Percentiles rank a stretch among this genome's conserved stretches.
Conservation (phyloP, 768 basidiomycete genomes). For the Harrya chromipes region DNA sequence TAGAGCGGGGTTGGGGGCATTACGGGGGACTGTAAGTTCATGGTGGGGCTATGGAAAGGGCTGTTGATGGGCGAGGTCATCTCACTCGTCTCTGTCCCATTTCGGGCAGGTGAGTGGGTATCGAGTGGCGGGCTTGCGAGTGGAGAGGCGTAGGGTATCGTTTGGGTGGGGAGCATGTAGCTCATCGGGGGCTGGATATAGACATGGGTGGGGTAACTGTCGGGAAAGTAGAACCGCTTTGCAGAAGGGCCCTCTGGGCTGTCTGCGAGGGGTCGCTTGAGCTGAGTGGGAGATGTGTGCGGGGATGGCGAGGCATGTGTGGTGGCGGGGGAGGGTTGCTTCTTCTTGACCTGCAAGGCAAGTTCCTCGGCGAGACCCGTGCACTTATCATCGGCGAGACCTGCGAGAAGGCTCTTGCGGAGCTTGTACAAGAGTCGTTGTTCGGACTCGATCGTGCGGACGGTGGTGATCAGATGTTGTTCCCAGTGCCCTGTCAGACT, state of each 20-base stretch:
- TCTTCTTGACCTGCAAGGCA: conserved; percentile 38
- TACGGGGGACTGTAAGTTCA: conserved; percentile 20
- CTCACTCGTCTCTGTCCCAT: conserved; percentile 16
- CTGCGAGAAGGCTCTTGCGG: conserved; percentile 56
- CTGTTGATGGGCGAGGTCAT: conserved; percentile 10
- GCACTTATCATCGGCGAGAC: conserved; percentile 57
- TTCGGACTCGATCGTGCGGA: conserved; percentile 55
- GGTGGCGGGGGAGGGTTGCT: background rate
- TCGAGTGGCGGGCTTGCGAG: conserved; percentile 19
- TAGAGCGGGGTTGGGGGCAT: conserved; percentile 20
- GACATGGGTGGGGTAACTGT: conserved; percentile 27
- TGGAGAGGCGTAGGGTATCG: conserved; percentile 24
- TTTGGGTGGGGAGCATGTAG: conserved; percentile 28
- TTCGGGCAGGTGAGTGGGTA: conserved; percentile 10
- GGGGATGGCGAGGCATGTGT: conserved; percentile 1
- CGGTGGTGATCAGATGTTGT: conserved; percentile 58
- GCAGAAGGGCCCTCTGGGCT: conserved; percentile 23
- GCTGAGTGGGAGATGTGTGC: conserved; percentile 10
- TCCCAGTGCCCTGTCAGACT: conserved; percentile 59
- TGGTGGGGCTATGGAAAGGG: conserved; percentile 12
- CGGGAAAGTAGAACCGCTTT: conserved; percentile 29
- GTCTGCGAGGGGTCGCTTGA: conserved; percentile 28
- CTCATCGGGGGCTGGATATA: conserved; percentile 28
- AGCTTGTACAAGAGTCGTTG: conserved; percentile 62
- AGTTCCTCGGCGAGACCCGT: conserved; percentile 55